Evolutionary conservation across 805 yeast genomes (phyloP).

Genomic region (Candida nanaspora): DNA sequence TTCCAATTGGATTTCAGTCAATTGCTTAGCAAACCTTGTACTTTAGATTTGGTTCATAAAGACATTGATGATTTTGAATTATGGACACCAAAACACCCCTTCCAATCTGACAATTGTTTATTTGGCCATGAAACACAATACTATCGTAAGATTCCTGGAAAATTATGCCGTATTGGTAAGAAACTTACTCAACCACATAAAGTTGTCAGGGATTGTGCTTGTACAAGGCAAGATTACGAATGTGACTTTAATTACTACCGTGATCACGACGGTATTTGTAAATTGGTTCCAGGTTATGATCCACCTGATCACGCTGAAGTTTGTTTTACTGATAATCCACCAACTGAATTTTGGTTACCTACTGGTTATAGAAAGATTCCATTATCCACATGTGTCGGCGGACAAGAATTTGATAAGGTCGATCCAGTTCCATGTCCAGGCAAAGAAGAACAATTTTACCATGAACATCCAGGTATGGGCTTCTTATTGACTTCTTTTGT

Average conservation of each 20-base stretch:
- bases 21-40: conserved; percentile 42
- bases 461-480: conserved; percentile 44
- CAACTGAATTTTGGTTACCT: conserved; percentile 65
- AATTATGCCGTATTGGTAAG: conserved; percentile 59
- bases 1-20: conserved; percentile 53
- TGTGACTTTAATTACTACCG: conserved; percentile 79
- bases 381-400: conserved; percentile 75
- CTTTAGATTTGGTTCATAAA: conserved; percentile 33
- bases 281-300: conserved; percentile 58
- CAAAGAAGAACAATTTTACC: conserved; percentile 56
- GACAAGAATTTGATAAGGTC: conserved; percentile 55
- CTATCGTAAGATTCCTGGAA: conserved; percentile 52
- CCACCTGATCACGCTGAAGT: conserved; percentile 59
- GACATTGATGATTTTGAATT: conserved; percentile 51
- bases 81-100: conserved; percentile 54
- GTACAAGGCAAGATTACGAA: conserved; percentile 80
- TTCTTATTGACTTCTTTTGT: conserved; percentile 35
- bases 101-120: conserved; percentile 44
- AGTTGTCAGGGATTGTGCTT: conserved; percentile 61
- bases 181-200: conserved; percentile 49
- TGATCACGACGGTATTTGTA: conserved; percentile 69
- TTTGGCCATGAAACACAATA: conserved; percentile 64
- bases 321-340: conserved; percentile 48
- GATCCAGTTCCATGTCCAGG: conserved; percentile 78
- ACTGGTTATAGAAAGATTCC: conserved; percentile 88